Evolutionary conservation across 1,284 basidiomycete genomes (phyloP), one percentile per base, ranked within the genome.

Genomic region (Puccinia polysora): DNA sequence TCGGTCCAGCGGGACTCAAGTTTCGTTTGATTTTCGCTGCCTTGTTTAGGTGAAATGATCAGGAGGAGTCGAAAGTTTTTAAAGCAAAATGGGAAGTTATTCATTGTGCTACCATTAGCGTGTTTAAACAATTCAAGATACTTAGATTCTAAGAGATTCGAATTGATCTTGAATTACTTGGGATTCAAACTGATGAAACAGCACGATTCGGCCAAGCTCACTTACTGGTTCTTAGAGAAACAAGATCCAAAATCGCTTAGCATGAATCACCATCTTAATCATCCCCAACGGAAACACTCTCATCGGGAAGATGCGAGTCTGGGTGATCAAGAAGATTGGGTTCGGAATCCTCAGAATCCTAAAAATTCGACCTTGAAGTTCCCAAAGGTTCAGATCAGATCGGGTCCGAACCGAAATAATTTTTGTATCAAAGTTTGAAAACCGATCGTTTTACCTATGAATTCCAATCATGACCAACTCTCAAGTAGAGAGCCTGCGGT

Each of bases 21-120:
- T 4, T 28, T 49, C 23, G 32, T 25, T 30, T 34, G 2, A 18
- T 1, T 7, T 34, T 23, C n/a, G 12, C 43, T n/a, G n/a, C n/a
- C n/a, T n/a, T n/a, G n/a, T n/a, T n/a, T n/a, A 69, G 67, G 55
- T 30, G 67, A 69, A 30, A 78, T 79, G 75, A 75, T 79, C 40
- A 60, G 65, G 1, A 76, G 73, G 50, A 74, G 76, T 1, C 78
- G 78, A 59, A 12, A 49, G n/a, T 77, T 76, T 73, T 70, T 78
- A 55, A 74, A 75, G 18, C 73, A 76, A 0, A 28, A 73, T 20
- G 81, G 81, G 2, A 79, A 77, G 70, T 76, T 81, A 50, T 81
- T 79, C 76, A 73, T 82, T 28, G 80, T 82, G 10, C 75, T 82
- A 0, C 81, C 81, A 1, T 76, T 81, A 10, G 78, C 80, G 14